Evolutionary conservation across 345 rosid genomes (phyloP), one percentile per base, ranked within the genome.

Genomic region (Rhodamnia argentea): DNA sequence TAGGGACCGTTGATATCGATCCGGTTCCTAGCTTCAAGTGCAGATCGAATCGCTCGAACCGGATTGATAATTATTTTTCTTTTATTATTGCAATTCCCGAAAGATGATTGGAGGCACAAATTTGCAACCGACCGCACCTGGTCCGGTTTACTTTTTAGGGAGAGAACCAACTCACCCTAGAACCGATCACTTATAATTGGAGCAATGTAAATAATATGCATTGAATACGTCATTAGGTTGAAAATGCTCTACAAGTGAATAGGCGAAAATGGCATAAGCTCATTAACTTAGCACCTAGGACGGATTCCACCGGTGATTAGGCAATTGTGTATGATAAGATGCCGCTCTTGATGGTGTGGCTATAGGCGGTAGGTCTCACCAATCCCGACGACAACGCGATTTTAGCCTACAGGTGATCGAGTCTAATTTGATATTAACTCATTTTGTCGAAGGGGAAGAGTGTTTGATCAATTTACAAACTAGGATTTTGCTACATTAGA

Each of bases 1-100:
- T 62, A 0, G 40, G 18, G 27, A 3, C 16, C 16, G 20, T 6
- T 27, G 40, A 62, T 3, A 62, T 27, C 0, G 0, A 3, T 13
- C 20, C 0, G 0, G 5, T 14, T 60, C 1, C 20, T 0, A 6
- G 0, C 3, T 60, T 27, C 15, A 3, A 27, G 10, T 27, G 40
- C 0, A 4, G 10, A 60, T 14, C 0, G 1, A 27, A 3, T 18
- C 16, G 8, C 2, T 0, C 0, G 0, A 8, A 27, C 0, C 0
- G 2, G 3, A 27, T 0, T 0, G 0, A 27, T 62, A 3, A 18
- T 1, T 3, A 6, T 14, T 60, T 3, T 59, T 13, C n/a, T 62
- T 7, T 29, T 62, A 9, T 15, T 62, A 29, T 14, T 29, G 0
- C 3, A 0, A 7, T 62, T 29, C 42, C 6, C 20, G 16, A 29